Evolutionary conservation across 306 rosid species (phyloP).

Genomic region (Quercus bicolor): DNA sequence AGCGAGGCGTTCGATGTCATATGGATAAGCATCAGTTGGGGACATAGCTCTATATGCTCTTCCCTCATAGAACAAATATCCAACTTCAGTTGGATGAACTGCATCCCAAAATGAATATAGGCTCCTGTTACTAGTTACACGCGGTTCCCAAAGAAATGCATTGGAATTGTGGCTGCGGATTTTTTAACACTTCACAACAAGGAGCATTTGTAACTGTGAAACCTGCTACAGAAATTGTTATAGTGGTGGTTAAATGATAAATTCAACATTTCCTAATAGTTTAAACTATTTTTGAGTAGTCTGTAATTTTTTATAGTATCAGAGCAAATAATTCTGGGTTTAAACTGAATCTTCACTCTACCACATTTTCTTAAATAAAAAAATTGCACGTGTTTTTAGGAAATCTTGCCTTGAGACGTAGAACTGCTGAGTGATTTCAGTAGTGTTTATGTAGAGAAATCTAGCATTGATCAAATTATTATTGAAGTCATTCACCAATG

Average conservation of each 20-base stretch:
- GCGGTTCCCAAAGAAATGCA: not conserved
- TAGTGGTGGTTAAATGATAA: not conserved
- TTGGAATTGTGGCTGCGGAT: not conserved
- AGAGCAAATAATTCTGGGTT: too few relatives aligned
- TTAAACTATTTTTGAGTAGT: not conserved
- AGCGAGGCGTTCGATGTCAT: not conserved
- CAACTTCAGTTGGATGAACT: too few relatives aligned
- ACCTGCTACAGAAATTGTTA: not conserved
- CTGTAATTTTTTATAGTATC: too few relatives aligned
- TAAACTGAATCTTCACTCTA: too few relatives aligned
- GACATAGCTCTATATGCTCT: too few relatives aligned
- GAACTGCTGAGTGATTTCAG: not conserved
- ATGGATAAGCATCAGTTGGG: conserved; percentile 13
- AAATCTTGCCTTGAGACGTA: not conserved
- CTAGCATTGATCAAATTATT: not conserved
- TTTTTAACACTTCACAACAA: not conserved
- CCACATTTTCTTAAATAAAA: too few relatives aligned
- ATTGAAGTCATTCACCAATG: not conserved
- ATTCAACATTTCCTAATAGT: not conserved
- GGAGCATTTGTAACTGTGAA: not conserved
- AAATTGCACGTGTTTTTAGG: not conserved
- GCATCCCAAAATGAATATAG: too few relatives aligned
- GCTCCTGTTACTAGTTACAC: not conserved
- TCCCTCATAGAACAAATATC: too few relatives aligned
- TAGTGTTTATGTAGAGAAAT: not conserved